Percentiles rank a stretch among this genome's conserved stretches.
Evolutionary conservation across 345 rosid species (phyloP).

Genomic region (Arabis alpina): DNA sequence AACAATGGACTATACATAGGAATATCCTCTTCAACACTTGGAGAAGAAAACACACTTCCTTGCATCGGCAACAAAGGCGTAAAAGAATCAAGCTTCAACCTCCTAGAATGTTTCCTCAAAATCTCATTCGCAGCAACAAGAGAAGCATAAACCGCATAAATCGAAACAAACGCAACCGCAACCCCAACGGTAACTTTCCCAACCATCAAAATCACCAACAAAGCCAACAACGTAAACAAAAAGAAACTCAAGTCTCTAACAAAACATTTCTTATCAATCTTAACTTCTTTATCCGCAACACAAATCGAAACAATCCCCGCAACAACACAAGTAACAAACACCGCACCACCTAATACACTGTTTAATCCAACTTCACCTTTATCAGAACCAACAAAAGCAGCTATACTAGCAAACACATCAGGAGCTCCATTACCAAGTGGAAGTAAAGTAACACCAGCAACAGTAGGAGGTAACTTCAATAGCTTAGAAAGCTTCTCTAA

Average conservation of each 20-base stretch:
- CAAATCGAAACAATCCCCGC: constrained; percentile 70
- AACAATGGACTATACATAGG: constrained; percentile 60
- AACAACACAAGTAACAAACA: constrained; percentile 74
- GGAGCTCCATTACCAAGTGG: constrained; percentile 92
- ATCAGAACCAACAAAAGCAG: constrained; percentile 65
- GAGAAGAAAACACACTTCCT: constrained; percentile 55
- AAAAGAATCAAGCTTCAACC: constrained; percentile 54
- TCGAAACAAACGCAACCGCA: constrained; percentile 60
- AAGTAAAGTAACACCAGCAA: constrained; percentile 85
- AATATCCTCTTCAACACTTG: constrained; percentile 51
- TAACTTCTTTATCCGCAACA: constrained; percentile 47
- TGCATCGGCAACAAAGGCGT: constrained; percentile 60
- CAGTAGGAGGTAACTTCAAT: constrained; percentile 74
- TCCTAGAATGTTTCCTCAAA: constrained; percentile 65
- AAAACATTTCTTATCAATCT: constrained; percentile 72
- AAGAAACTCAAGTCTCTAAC: constrained; percentile 80
- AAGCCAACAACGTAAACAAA: constrained; percentile 55
- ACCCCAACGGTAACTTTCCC: constrained; percentile 63
- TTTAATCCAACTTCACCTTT: constrained; percentile 80
- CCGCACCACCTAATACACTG: constrained; percentile 82
- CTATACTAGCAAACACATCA: constrained; percentile 86
- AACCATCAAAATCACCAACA: constrained; percentile 56
- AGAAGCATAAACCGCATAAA: constrained; percentile 71
- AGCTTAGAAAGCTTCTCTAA: constrained; percentile 72
- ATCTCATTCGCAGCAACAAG: constrained; percentile 89